Percentiles rank a stretch among this genome's conserved stretches.
phyloP scores from a whole-genome alignment of 176 grass and related monocot species.

The Alopecurus myosuroides region DNA sequence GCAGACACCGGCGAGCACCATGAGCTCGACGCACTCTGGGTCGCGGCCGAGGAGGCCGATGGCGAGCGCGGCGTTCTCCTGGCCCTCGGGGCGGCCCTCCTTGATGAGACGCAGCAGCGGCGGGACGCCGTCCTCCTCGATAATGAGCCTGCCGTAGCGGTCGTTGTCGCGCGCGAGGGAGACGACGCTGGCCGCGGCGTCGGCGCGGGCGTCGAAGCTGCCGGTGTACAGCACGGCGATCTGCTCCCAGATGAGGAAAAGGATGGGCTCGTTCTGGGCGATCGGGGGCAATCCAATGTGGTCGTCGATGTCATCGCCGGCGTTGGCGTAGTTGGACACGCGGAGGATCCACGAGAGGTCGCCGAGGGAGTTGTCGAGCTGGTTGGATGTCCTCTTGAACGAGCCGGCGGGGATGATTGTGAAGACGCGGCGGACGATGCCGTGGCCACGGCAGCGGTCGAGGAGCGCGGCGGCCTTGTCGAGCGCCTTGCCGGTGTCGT shows the following conservation, averaged over 20 bases:
- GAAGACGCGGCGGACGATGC: conserved; percentile 44
- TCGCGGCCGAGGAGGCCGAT: conserved; percentile 66
- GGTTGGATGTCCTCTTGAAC: conserved; percentile 42
- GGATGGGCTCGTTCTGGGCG: conserved; percentile 71
- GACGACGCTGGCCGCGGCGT: conserved; percentile 65
- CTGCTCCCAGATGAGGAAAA: conserved; percentile 80
- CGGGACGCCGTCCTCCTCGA: conserved; percentile 85
- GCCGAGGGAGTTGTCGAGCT: conserved; percentile 74
- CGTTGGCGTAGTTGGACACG: conserved; percentile 43
- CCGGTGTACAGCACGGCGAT: conserved; percentile 62
- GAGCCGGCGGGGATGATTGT: conserved; percentile 66
- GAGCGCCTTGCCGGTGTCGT: conserved; percentile 73
- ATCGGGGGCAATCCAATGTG: conserved; percentile 66
- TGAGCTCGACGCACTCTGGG: conserved; percentile 62
- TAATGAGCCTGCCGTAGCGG: conserved; percentile 64
- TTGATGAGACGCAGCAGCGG: conserved; percentile 72
- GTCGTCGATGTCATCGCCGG: conserved; percentile 36
- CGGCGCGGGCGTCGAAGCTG: conserved; percentile 49
- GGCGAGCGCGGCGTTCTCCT: conserved; percentile 75
- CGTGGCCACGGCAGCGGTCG: conserved; percentile 35
- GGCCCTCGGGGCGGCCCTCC: conserved; percentile 66
- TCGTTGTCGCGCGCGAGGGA: conserved; percentile 82
- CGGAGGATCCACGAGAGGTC: conserved; percentile 85
- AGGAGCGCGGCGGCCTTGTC: conserved; percentile 53
- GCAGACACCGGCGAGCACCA: conserved; percentile 76